A percentile compares a stretch with the other conserved stretches of the same genome.
These are phyloP conservation scores for Beta vulgaris DNA, from an alignment of 148 eudicot species.

Conservation along the genomic window DNA sequence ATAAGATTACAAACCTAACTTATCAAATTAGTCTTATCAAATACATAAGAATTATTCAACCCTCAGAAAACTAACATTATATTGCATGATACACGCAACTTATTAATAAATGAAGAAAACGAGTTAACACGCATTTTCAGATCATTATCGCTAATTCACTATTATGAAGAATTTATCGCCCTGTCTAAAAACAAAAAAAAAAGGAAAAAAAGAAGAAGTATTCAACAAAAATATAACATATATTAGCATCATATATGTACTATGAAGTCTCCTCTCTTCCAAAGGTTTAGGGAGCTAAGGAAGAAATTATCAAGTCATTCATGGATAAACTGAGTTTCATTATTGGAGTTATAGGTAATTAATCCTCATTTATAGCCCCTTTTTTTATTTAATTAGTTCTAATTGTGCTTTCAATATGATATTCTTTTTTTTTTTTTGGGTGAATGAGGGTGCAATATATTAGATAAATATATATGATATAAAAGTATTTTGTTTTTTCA, in stretches of 20 bases:
- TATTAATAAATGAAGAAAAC: neutral
- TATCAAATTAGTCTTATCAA: neutral
- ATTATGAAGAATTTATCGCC: no score
- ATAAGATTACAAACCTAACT: no score
- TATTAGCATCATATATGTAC: neutral
- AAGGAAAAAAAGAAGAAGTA: neutral
- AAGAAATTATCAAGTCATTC: slow-evolving; percentile 4
- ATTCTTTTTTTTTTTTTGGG: no score
- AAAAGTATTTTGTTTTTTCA: slow-evolving; percentile 17
- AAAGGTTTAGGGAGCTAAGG: slow-evolving; percentile 9
- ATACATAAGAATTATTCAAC: no score
- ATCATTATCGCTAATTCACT: no score
- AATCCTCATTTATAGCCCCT: neutral
- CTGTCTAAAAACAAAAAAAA: neutral
- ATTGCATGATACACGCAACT: slow-evolving; percentile 4
- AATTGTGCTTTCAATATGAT: no score
- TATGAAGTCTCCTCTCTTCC: neutral
- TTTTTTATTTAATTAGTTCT: no score
- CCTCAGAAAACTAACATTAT: no score
- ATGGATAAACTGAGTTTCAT: slow-evolving; percentile 48
- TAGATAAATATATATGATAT: no score
- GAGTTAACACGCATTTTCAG: no score
- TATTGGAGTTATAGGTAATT: slow-evolving; percentile 41
- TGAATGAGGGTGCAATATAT: no score
- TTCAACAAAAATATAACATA: neutral